Conservation (phyloP, 805 yeast genomes). For the Soucietia sequanensis region DNA sequence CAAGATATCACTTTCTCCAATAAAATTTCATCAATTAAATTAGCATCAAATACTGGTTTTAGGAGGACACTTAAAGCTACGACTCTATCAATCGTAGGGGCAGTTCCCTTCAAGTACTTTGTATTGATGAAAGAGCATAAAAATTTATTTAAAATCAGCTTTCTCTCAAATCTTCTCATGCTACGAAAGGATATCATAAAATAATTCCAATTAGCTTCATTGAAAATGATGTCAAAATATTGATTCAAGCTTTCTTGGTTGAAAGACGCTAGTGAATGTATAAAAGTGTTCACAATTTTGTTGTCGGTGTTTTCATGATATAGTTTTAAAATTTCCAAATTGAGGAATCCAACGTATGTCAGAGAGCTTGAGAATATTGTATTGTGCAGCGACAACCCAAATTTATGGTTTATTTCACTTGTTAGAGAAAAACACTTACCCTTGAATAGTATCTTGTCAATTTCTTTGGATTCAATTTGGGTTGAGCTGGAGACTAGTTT, state of each 20-base stretch:
- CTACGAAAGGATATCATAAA: conserved; percentile 11
- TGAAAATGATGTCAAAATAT: conserved; percentile 24
- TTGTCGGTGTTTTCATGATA: conserved; percentile 7
- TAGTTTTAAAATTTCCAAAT: conserved; percentile 14
- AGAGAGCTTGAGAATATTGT: conserved; percentile 13
- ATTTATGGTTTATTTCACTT: conserved; percentile 17
- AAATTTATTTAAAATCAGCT: conserved; percentile 15
- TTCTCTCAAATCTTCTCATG: conserved; percentile 28
- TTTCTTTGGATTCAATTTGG: conserved; percentile 22
- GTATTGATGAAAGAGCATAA: conserved; percentile 11
- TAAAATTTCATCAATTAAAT: conserved; percentile 16
- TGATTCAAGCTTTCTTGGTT: conserved; percentile 11
- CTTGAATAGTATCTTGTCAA: conserved; percentile 37
- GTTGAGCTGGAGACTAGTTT: conserved; percentile 5
- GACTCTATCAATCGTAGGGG: conserved; percentile 7
- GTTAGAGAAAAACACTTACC: conserved; percentile 27
- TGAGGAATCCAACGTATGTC: conserved; percentile 19
- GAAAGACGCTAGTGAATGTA: conserved; percentile 22
- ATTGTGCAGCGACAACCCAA: conserved; percentile 7
- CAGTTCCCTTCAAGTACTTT: neutral
- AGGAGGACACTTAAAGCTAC: conserved; percentile 18
- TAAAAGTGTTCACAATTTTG: conserved; percentile 12
- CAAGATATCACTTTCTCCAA: conserved; percentile 17
- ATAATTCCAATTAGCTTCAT: conserved; percentile 15
- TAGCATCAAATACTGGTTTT: conserved; percentile 9